phyloP scores from a whole-genome alignment of 108 stramenopile genomes.

The Aurantiochytrium sp. region DNA sequence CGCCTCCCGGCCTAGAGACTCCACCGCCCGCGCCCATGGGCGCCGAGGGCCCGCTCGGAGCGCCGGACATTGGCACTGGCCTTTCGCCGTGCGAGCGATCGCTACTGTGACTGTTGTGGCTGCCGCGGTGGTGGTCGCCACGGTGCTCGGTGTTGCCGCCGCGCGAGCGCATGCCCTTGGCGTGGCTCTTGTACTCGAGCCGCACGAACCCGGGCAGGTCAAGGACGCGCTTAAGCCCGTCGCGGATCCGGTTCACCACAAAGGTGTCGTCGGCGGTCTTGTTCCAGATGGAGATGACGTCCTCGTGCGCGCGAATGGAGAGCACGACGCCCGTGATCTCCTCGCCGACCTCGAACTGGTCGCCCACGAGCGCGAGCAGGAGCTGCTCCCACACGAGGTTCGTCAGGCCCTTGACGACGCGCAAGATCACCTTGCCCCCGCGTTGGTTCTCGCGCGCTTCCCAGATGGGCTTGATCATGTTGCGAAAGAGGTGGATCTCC shows the following conservation, averaged over 20 bases:
- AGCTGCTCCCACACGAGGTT: constrained; percentile 88
- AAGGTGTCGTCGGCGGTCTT: constrained; percentile 68
- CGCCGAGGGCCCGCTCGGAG: not conserved
- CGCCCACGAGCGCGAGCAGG: constrained; percentile 83
- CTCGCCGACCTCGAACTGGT: constrained; percentile 75
- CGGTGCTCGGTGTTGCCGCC: not conserved
- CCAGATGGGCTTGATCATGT: constrained; percentile 94
- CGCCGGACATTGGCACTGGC: not conserved
- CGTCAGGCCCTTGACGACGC: constrained; percentile 74
- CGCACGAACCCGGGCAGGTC: constrained; percentile 69
- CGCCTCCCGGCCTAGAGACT: no score
- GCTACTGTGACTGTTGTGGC: not conserved
- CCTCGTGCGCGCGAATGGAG: constrained; percentile 80
- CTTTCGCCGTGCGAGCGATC: not conserved
- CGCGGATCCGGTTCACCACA: constrained; percentile 68
- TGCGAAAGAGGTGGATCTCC: constrained; percentile 87
- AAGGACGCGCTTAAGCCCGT: constrained; percentile 72
- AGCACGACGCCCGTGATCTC: constrained; percentile 84
- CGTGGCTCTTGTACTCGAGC: constrained; percentile 48
- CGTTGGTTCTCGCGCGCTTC: constrained; percentile 79
- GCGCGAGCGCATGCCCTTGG: not conserved
- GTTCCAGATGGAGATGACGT: constrained; percentile 91
- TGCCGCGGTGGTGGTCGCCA: not conserved
- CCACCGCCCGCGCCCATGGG: no score
- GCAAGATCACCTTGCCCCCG: constrained; percentile 91